These are phyloP conservation scores for Erucastrum elatum DNA, from an alignment of 345 rosid species.

Conservation along the genomic window DNA sequence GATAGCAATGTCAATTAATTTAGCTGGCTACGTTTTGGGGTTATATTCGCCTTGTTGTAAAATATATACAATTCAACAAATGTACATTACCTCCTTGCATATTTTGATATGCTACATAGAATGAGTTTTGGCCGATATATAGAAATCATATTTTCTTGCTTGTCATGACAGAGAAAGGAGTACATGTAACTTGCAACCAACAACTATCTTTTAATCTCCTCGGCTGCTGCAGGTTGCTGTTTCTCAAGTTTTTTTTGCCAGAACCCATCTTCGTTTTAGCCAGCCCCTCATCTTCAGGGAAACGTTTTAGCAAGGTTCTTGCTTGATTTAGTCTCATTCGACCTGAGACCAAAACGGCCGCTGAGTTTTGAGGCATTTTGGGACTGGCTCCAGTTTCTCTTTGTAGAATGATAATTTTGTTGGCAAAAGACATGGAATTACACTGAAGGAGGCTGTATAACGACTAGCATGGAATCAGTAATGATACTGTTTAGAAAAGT, in stretches of 20 bases:
- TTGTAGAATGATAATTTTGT: background rate
- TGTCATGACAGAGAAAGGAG: background rate
- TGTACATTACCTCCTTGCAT: background rate
- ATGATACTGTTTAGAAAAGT: conserved; percentile 9
- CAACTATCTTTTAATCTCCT: background rate
- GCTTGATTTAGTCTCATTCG: too few relatives aligned
- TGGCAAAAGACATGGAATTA: background rate
- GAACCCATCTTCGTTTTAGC: too few relatives aligned
- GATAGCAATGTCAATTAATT: conserved; percentile 27
- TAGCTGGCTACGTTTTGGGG: background rate
- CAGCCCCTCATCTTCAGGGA: too few relatives aligned
- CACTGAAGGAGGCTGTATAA: background rate
- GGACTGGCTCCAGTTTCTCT: background rate
- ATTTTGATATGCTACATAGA: background rate
- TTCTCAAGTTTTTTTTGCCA: too few relatives aligned
- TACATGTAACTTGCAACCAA: background rate
- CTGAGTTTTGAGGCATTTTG: background rate
- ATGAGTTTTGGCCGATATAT: background rate
- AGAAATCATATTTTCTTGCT: background rate
- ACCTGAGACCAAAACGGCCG: too few relatives aligned
- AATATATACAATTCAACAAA: background rate
- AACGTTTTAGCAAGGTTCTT: too few relatives aligned
- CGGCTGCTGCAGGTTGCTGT: background rate
- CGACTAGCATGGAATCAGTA: background rate
- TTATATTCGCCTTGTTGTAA: background rate